A percentile compares a stretch with the other conserved stretches of the same genome.
phyloP scores from a whole-genome alignment of 176 grass and related monocot genomes.

The Oryza glumipatula region DNA sequence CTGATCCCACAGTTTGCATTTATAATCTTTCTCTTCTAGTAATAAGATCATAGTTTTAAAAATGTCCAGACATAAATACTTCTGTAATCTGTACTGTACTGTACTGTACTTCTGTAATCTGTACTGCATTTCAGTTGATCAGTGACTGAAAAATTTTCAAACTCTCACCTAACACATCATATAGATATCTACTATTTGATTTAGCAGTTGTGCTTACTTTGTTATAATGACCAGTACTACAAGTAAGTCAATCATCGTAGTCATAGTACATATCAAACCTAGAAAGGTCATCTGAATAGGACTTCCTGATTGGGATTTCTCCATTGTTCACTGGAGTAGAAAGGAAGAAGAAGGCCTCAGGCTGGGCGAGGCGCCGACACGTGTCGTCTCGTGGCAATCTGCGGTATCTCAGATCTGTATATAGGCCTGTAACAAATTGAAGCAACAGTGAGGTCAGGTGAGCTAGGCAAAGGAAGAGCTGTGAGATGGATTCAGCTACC shows the following conservation, averaged over 20 bases:
- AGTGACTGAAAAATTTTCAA: not conserved
- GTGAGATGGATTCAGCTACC: slow-evolving; percentile 31
- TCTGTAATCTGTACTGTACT: not conserved
- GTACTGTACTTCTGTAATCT: not conserved
- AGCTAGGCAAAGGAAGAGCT: slow-evolving; percentile 20
- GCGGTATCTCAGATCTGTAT: not conserved
- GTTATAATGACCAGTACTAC: slow-evolving; percentile 4
- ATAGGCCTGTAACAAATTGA: slow-evolving; percentile 32
- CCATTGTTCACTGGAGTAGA: slow-evolving; percentile 24
- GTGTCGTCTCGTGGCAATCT: not conserved
- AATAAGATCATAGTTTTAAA: not conserved
- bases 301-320: not conserved
- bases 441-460: slow-evolving; percentile 17
- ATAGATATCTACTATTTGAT: slow-evolving; percentile 4
- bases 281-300: slow-evolving; percentile 19
- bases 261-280: slow-evolving; percentile 14
- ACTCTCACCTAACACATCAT: slow-evolving; percentile 28
- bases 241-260: slow-evolving; percentile 9
- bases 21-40: slow-evolving; percentile 20
- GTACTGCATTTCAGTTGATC: not conserved
- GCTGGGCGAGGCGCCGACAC: not conserved
- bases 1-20: not conserved
- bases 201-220: slow-evolving; percentile 6
- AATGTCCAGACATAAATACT: no score
- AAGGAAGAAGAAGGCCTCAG: slow-evolving; percentile 23